Base-by-base conservation (phyloP, 805 yeast species). In the Candida tibetensis region DNA sequence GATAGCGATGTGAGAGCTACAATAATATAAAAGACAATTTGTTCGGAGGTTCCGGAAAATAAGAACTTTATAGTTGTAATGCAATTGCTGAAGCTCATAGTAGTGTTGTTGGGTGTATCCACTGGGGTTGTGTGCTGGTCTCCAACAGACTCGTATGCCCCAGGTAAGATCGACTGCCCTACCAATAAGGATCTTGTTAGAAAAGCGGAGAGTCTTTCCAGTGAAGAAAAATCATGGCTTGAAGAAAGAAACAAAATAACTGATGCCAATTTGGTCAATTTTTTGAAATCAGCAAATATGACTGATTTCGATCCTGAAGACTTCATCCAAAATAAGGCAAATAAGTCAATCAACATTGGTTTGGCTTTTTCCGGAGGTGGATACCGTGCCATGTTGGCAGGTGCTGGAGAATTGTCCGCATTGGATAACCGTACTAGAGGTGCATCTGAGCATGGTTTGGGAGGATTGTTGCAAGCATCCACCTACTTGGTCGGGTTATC, bases 311-410 rank as follows among this genome's bases (percentile, higher is more conserved):
- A 76, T 45, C 70, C 75, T 1, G 66, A 62, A 16, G 54, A 49
- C 0, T 79, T 66, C 43, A 49, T 72, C 32, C 37, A 41, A 25
- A 64, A 64, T 32, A 41, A 53, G 5, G 55, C 69, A 27, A 62
- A 69, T 49, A 51, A 61, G 27, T 53, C 77, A 5, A 66, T 75
- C 40, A 67, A 71, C 34, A 65, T 83, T 30, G 89, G 79, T 4
- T 26, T 56, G 9, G 62, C 88, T 5, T 79, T 81, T 48, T 73
- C 86, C 12, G 96, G 96, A 31, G 96, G 96, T 55, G 96, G 96
- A 3, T 88, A 85, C 59, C 74, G 96, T 44, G 95, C 96, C 23
- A 85, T 88, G 90, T 70, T 82, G 72, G 37, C 47, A 2, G 74
- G 73, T 2, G 73, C 73, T 2, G 74, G 74, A 4, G 67, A 66